These are phyloP conservation scores for Vigna nakashimae DNA, from an alignment of 306 rosid genomes.

Conservation along the genomic window DNA sequence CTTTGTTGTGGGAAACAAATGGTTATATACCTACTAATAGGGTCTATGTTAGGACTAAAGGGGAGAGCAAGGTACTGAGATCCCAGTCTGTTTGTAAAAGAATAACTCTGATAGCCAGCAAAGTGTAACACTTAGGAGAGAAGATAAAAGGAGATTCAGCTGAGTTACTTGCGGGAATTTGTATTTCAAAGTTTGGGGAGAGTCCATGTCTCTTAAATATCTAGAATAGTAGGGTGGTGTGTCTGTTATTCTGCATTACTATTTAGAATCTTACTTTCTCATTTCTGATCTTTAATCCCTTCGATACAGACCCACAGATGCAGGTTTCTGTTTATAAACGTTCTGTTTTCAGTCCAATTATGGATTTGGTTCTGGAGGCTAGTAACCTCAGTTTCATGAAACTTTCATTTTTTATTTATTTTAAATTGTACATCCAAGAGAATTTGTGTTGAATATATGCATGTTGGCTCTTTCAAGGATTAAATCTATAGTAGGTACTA, in stretches of 20 bases:
- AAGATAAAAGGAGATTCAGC: background rate
- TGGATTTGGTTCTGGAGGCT: too few relatives aligned
- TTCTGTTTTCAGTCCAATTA: background rate
- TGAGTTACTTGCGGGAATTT: constrained; percentile 13
- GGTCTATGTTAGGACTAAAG: background rate
- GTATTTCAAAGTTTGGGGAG: constrained; percentile 9
- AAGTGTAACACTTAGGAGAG: background rate
- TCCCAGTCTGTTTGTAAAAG: background rate
- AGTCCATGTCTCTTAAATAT: constrained; percentile 28
- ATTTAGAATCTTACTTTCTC: background rate
- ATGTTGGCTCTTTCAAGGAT: constrained; percentile 7
- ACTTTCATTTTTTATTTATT: constrained; percentile 1
- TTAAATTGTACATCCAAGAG: constrained; percentile 16
- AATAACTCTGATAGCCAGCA: background rate
- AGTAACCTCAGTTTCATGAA: constrained; percentile 1
- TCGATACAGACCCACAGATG: constrained; percentile 3
- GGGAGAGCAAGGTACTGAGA: background rate
- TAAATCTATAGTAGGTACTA: constrained; percentile 17
- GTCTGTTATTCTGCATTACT: constrained; percentile 1
- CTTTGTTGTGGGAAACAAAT: constrained; percentile 24
- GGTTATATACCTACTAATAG: background rate
- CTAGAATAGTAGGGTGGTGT: constrained; percentile 2
- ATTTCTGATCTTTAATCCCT: background rate
- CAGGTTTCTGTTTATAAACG: background rate
- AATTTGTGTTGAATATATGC: constrained; percentile 11